These are phyloP conservation scores for Fonsecaea nubica DNA, from an alignment of 2,329 filamentous ascomycete species.

Conservation along the genomic window DNA sequence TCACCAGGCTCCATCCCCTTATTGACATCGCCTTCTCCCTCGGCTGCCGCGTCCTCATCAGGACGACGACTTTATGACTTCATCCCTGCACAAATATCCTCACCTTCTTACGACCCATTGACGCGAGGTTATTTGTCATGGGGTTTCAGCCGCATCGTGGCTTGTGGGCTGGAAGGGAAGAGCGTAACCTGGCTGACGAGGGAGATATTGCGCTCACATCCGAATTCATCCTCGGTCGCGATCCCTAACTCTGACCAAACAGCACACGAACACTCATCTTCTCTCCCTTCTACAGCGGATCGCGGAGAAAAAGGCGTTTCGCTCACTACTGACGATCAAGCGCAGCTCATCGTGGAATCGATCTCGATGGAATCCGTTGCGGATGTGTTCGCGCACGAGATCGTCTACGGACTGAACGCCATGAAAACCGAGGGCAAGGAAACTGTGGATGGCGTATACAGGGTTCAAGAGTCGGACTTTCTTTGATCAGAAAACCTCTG, in stretches of 20 bases:
- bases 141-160: slow-evolving; percentile 76
- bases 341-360: neutral
- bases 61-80: slow-evolving; percentile 11
- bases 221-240: neutral
- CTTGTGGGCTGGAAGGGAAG: slow-evolving; percentile 84
- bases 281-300: neutral
- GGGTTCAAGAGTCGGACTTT: slow-evolving; percentile 46
- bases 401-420: slow-evolving; percentile 43
- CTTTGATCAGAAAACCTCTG: neutral
- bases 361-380: slow-evolving; percentile 45
- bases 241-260: neutral
- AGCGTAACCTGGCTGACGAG: slow-evolving; percentile 74
- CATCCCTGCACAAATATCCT: slow-evolving; percentile 16
- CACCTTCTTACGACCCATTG: slow-evolving; percentile 17
- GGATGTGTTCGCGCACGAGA: slow-evolving; percentile 45
- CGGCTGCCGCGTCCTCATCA: neutral
- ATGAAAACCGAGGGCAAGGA: slow-evolving; percentile 39
- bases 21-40: neutral
- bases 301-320: neutral
- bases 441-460: slow-evolving; percentile 48
- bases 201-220: slow-evolving; percentile 49
- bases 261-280: neutral
- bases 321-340: neutral
- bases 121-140: slow-evolving; percentile 53
- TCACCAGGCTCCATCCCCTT: neutral